Percentiles rank a stretch among this genome's conserved stretches.
These are phyloP conservation scores for Trichothecium sympodiale DNA, from an alignment of 2,329 filamentous ascomycete genomes.

Conservation along the genomic window DNA sequence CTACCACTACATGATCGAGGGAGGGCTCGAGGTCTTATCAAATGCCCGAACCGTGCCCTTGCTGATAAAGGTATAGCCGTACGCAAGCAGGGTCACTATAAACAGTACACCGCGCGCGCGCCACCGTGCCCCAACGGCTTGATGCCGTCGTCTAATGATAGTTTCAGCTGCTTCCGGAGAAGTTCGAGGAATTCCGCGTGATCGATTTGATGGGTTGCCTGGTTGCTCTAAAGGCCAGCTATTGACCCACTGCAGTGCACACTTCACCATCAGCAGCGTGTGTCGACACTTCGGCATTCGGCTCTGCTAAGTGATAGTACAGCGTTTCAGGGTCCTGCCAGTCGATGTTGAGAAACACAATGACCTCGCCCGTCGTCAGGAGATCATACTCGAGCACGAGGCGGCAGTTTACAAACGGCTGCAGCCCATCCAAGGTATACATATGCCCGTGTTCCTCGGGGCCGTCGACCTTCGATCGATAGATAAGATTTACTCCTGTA, in stretches of 20 bases:
- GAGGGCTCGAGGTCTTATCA: conserved; percentile 26
- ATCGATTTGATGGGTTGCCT: conserved; percentile 16
- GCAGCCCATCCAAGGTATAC: conserved; percentile 17
- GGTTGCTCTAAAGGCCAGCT: conserved; percentile 6
- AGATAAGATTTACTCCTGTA: conserved; percentile 19
- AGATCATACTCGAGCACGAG: conserved; percentile 23
- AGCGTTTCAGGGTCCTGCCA: conserved; percentile 7
- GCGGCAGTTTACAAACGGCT: conserved; percentile 22
- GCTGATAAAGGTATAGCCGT: too few relatives aligned
- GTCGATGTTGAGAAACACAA: conserved; percentile 28
- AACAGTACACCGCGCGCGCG: conserved; percentile 27
- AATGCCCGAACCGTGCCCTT: conserved; percentile 26
- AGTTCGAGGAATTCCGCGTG: conserved; percentile 15
- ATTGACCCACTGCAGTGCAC: conserved; percentile 3
- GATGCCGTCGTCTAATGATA: conserved; percentile 18
- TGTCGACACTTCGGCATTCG: background rate
- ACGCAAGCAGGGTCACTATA: conserved; percentile 25
- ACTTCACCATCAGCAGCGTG: conserved; percentile 1
- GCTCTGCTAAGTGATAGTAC: conserved; percentile 4
- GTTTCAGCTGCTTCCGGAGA: conserved; percentile 18
- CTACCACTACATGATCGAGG: conserved; percentile 38
- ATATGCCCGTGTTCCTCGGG: conserved; percentile 26
- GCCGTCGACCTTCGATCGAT: conserved; percentile 21
- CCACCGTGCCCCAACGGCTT: conserved; percentile 16
- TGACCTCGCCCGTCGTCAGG: conserved; percentile 29